Percentiles rank a stretch among this genome's conserved stretches.
These are phyloP conservation scores for Aspergillus cavernicola DNA, from an alignment of 495 filamentous ascomycete species.

Conservation along the genomic window DNA sequence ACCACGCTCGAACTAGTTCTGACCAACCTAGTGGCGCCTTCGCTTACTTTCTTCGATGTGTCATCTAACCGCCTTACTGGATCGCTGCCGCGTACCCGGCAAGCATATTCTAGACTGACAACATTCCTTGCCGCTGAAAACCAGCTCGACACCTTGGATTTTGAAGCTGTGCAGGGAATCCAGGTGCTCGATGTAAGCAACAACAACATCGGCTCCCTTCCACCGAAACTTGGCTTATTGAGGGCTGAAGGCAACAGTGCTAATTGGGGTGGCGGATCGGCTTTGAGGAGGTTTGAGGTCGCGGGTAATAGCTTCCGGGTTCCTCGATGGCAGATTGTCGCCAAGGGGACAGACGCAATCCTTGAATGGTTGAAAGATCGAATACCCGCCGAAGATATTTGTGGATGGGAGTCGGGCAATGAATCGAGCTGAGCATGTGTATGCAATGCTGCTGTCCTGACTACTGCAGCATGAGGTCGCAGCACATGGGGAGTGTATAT, in stretches of 20 bases:
- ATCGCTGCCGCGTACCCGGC: constrained; percentile 54
- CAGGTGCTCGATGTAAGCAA: constrained; percentile 72
- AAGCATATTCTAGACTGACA: constrained; percentile 60
- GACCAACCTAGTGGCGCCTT: constrained; percentile 62
- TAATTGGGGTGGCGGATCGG: constrained; percentile 35
- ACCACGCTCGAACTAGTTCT: constrained; percentile 60
- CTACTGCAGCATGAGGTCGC: neutral
- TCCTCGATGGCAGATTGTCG: constrained; percentile 79
- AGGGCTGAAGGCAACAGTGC: constrained; percentile 45
- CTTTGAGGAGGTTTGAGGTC: constrained; percentile 57
- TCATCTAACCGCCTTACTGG: constrained; percentile 71
- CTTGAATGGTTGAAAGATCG: constrained; percentile 77
- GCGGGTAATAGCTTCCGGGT: constrained; percentile 81
- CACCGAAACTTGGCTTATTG: constrained; percentile 72
- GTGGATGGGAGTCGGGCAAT: constrained; percentile 33
- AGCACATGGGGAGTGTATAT: constrained; percentile 5
- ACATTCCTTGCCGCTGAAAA: constrained; percentile 75
- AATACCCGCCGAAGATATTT: constrained; percentile 62
- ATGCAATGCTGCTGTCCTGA: neutral
- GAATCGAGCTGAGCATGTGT: constrained; percentile 11
- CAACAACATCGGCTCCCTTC: constrained; percentile 75
- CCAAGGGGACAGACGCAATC: constrained; percentile 84
- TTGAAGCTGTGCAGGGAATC: constrained; percentile 71
- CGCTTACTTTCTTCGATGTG: constrained; percentile 70
- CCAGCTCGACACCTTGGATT: constrained; percentile 63